Percentiles rank a stretch among this genome's conserved stretches.
Evolutionary conservation across 2,329 filamentous ascomycete genomes (phyloP).

Genomic region (Knufia petricola): DNA sequence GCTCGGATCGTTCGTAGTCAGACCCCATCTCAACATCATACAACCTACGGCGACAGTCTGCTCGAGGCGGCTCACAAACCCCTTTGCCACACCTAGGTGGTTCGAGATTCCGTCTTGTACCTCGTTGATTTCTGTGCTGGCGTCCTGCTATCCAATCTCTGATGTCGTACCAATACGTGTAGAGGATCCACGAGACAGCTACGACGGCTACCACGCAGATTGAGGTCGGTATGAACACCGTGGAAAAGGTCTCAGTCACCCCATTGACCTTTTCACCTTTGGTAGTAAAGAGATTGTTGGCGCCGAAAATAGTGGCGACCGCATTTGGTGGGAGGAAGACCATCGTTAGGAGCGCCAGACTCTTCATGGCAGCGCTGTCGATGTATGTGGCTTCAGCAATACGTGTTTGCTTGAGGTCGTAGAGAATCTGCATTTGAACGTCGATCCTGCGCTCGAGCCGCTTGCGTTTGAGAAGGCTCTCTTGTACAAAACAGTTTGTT

Average conservation of each 20-base stretch:
- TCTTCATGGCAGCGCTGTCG: constrained; percentile 31
- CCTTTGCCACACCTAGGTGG: no score
- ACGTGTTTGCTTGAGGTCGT: not conserved
- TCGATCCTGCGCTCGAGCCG: not conserved
- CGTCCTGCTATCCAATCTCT: no score
- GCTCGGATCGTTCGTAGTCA: no score
- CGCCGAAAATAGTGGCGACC: not conserved
- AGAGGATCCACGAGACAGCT: not conserved
- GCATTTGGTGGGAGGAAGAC: constrained; percentile 28
- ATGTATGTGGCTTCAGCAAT: not conserved
- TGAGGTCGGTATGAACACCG: not conserved
- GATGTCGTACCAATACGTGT: constrained; percentile 1
- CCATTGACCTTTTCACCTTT: not conserved
- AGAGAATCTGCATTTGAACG: not conserved
- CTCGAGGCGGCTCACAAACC: no score
- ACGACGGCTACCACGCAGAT: not conserved
- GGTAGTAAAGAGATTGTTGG: not conserved
- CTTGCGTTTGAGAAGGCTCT: no score
- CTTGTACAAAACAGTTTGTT: no score
- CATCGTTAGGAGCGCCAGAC: constrained; percentile 33
- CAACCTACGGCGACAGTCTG: no score
- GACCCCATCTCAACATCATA: no score
- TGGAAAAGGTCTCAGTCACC: not conserved
- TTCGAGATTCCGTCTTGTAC: no score
- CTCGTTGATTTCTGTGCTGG: no score